These are phyloP conservation scores for Mikania micrantha DNA, from an alignment of 129 eudicot species.

Conservation along the genomic window DNA sequence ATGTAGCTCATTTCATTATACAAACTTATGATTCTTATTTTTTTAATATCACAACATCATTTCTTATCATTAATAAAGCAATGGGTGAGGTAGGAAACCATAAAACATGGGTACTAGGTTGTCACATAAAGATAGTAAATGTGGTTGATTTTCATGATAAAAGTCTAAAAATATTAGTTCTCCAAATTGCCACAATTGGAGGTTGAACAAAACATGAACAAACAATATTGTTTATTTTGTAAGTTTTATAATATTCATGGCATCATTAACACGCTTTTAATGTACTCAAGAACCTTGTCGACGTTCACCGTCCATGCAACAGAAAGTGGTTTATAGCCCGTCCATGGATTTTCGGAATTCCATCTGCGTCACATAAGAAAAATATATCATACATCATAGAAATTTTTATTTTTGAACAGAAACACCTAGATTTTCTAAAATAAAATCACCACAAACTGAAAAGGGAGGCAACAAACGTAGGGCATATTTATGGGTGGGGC, in stretches of 20 bases:
- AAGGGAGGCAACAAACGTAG: too few species aligned
- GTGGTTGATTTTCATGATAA: not conserved
- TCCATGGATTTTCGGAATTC: conserved; percentile 84
- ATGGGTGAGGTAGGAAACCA: not conserved
- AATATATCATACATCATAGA: not conserved
- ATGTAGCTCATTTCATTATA: not conserved
- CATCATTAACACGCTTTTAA: conserved; percentile 47
- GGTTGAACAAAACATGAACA: not conserved
- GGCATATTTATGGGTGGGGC: not conserved
- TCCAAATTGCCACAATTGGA: not conserved
- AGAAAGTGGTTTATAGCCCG: conserved; percentile 61
- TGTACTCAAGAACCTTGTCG: conserved; percentile 46
- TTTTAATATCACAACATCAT: not conserved
- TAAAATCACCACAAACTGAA: too few species aligned
- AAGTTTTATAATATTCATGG: conserved; percentile 31
- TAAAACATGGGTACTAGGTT: not conserved
- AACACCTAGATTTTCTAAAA: too few species aligned
- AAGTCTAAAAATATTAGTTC: not conserved
- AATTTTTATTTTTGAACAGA: too few species aligned
- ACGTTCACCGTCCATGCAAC: conserved; percentile 91
- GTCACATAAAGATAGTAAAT: not conserved
- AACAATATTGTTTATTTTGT: not conserved
- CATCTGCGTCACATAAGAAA: conserved; percentile 42
- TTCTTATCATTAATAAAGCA: not conserved
- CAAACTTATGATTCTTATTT: too few species aligned